Evolutionary conservation across 176 grass and related monocot species (phyloP), one percentile per base, ranked within the genome.

Genomic region (Luzula sylvatica): DNA sequence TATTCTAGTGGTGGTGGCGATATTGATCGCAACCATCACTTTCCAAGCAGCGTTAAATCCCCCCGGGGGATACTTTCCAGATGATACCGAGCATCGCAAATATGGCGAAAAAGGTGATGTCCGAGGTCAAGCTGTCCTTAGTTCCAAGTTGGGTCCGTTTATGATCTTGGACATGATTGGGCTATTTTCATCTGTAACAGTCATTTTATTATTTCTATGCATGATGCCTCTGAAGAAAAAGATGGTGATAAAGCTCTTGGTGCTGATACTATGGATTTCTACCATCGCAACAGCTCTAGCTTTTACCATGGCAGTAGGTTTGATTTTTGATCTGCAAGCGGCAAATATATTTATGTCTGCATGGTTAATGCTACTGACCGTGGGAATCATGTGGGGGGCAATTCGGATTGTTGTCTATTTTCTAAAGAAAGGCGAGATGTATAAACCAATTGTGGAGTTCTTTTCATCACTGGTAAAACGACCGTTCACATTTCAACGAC

Each of bases 1-100:
- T 1, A 55, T 14, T 3, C 17, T 68, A 15, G 54, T 68, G 49
- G 32, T 68, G 14, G 48, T 68, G 48, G 65, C 65, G n/a, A 68
- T 48, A 8, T 19, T 68, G 30, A 54, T 54, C 13, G 65, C 65
- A 23, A 56, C 50, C 18, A 13, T 68, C 3, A 68, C 65, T 6
- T 68, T 68, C 14, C 38, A 68, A 45, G 65, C 50, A 11, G 65
- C 14, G 23, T 2, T 68, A 16, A 68, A 30, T 12, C 65, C 50
- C 5, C 50, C 65, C 0, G 65, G 50, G 3, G 65, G 32, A 14
- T 68, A 55, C 18, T 9, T 7, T 7, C 7, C 30, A 4, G 30
- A 35, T 9, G 30, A 9, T n/a, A n/a, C n/a, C n/a, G n/a, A n/a
- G n/a, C n/a, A n/a, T n/a, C n/a, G n/a, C n/a, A n/a, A n/a, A n/a